Evolutionary conservation across 1,284 basidiomycete genomes (phyloP).

Genomic region (Cutaneotrichosporon sp.): DNA sequence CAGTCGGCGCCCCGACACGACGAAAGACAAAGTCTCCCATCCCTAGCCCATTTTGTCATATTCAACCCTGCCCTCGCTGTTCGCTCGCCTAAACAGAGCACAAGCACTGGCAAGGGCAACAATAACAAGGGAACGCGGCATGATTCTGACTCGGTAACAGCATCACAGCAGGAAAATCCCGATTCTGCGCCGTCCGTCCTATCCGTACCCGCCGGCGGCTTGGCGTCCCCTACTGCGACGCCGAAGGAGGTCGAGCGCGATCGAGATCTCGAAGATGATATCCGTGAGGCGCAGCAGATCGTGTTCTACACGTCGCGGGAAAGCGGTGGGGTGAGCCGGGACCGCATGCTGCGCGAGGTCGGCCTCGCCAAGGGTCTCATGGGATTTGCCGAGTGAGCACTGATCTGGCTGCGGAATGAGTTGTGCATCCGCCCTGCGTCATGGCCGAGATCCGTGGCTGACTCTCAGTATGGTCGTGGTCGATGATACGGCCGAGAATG

Average conservation of each 20-base stretch:
- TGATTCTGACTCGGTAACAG: too few species aligned
- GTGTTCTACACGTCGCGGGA: slow-evolving; percentile 41
- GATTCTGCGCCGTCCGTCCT: too few species aligned
- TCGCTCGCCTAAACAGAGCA: background rate
- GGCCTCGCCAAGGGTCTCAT: slow-evolving; percentile 43
- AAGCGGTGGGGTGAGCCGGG: slow-evolving; percentile 33
- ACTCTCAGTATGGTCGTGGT: slow-evolving; percentile 26
- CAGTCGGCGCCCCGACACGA: background rate
- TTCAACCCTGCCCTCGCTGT: slow-evolving; percentile 37
- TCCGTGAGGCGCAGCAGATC: slow-evolving; percentile 41
- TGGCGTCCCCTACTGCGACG: background rate
- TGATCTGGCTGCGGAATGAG: background rate
- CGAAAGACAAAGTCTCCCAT: slow-evolving; percentile 1
- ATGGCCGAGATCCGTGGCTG: background rate
- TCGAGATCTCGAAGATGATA: slow-evolving; percentile 39
- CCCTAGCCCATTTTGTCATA: slow-evolving; percentile 42
- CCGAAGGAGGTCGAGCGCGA: slow-evolving; percentile 12
- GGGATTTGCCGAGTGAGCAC: slow-evolving; percentile 33
- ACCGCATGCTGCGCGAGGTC: slow-evolving; percentile 43
- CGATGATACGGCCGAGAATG: slow-evolving; percentile 1
- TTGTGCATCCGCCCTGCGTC: too few species aligned
- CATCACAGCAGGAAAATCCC: too few species aligned
- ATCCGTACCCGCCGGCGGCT: too few species aligned
- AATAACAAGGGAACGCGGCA: too few species aligned
- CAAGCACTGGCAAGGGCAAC: background rate